These are phyloP conservation scores for Zychaea mexicana DNA, from an alignment of 371 early-diverging fungal genomes.

Conservation along the genomic window DNA sequence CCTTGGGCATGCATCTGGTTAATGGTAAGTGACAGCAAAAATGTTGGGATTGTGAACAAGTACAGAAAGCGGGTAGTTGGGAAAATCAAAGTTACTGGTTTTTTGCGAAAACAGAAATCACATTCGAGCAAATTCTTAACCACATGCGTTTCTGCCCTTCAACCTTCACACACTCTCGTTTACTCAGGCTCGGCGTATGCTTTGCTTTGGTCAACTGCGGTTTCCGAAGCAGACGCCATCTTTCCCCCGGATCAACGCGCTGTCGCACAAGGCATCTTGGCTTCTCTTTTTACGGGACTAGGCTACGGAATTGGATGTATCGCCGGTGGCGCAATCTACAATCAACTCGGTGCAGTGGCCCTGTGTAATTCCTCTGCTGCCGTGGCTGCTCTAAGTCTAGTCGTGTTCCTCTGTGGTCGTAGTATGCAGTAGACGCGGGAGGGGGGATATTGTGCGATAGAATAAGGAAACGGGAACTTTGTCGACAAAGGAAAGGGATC, in stretches of 20 bases:
- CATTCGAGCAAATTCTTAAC: too few relatives aligned
- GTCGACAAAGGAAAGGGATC: too few relatives aligned
- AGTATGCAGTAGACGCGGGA: too few relatives aligned
- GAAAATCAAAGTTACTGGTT: too few relatives aligned
- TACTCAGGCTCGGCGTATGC: slow-evolving; percentile 33
- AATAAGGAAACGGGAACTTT: too few relatives aligned
- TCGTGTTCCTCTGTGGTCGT: slow-evolving; percentile 30
- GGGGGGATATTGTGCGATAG: too few relatives aligned
- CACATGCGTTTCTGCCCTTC: too few relatives aligned
- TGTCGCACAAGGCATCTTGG: slow-evolving; percentile 46
- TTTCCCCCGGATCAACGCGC: slow-evolving; percentile 46
- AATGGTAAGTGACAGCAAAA: slow-evolving; percentile 24
- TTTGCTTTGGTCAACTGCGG: slow-evolving; percentile 43
- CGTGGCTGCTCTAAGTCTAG: slow-evolving; percentile 21
- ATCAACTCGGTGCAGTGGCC: slow-evolving; percentile 25
- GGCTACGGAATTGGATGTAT: slow-evolving; percentile 45
- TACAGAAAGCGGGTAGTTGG: neutral
- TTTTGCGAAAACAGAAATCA: too few relatives aligned
- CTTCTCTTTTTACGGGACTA: slow-evolving; percentile 37
- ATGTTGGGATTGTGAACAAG: neutral
- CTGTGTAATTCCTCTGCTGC: slow-evolving; percentile 22
- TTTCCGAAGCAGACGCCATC: slow-evolving; percentile 42
- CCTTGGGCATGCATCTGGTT: slow-evolving; percentile 28
- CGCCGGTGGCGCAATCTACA: slow-evolving; percentile 37
- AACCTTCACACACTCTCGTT: neutral